Conservation (phyloP, 164 flowering plant species). For the Tetrastigma voinierianum region DNA sequence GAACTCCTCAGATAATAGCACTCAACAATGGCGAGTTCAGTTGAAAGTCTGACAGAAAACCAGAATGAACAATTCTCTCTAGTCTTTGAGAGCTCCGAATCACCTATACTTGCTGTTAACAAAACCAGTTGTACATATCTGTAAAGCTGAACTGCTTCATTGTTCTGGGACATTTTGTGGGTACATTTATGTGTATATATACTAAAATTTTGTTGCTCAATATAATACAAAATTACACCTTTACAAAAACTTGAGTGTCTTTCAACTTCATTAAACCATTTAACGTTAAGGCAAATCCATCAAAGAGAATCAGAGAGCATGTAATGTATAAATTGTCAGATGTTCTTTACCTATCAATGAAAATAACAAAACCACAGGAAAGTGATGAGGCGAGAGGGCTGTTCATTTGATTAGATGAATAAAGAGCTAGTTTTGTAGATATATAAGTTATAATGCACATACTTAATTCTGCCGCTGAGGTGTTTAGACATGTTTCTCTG, state of each 20-base stretch:
- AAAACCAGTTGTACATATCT: neutral
- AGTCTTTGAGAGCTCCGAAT: neutral
- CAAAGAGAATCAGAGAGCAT: neutral
- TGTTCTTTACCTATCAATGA: too few species aligned
- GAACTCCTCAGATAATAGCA: slow-evolving; percentile 22
- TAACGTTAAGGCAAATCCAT: neutral
- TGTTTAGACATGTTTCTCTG: too few species aligned
- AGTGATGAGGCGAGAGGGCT: too few species aligned
- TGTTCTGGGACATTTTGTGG: neutral
- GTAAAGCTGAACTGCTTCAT: neutral
- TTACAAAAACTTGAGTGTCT: too few species aligned
- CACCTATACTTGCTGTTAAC: neutral
- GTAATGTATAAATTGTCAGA: too few species aligned
- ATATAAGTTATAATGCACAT: too few species aligned
- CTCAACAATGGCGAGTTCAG: slow-evolving; percentile 54
- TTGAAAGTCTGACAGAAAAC: slow-evolving; percentile 14
- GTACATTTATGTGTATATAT: neutral
- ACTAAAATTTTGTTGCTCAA: neutral
- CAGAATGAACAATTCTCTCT: neutral
- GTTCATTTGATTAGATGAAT: too few species aligned
- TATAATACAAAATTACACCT: neutral
- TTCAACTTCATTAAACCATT: neutral
- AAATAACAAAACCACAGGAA: too few species aligned
- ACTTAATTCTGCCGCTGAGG: too few species aligned
- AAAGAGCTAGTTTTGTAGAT: too few species aligned